Conservation (phyloP, 306 rosid species). For the Hippophae rhamnoides region DNA sequence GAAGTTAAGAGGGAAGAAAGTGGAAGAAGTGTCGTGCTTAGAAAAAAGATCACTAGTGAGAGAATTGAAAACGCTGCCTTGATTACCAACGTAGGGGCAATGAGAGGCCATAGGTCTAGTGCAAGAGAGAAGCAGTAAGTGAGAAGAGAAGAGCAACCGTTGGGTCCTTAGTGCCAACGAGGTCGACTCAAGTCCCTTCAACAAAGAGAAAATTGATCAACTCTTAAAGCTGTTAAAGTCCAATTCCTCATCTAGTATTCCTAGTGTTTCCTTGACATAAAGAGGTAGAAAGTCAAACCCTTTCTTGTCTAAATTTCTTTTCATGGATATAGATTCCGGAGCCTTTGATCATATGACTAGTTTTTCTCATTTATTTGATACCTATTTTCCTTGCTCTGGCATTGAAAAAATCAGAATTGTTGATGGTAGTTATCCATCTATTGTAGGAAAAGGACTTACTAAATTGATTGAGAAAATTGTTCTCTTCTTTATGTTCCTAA, state of each 20-base stretch:
- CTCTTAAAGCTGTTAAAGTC: background rate
- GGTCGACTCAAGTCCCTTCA: background rate
- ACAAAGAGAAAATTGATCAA: slow-evolving; percentile 1
- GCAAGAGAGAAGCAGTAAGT: no score
- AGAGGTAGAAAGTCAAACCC: background rate
- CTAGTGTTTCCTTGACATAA: slow-evolving; percentile 1
- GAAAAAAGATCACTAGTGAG: no score
- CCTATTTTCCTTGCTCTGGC: background rate
- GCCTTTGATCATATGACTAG: slow-evolving; percentile 7
- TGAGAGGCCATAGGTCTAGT: no score
- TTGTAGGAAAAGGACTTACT: background rate
- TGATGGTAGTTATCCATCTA: background rate
- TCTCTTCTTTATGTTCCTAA: background rate
- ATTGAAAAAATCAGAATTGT: background rate
- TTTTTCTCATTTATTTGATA: background rate
- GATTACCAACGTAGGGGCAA: no score
- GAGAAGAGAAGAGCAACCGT: no score
- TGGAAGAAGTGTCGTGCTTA: no score
- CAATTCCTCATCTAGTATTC: background rate
- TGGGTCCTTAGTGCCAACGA: background rate
- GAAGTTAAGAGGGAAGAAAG: no score
- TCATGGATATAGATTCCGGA: background rate
- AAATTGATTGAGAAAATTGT: background rate
- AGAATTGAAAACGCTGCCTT: no score
- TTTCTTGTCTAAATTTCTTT: background rate